Conservation (phyloP, 805 yeast species). For the Metschnikowia rubicola region DNA sequence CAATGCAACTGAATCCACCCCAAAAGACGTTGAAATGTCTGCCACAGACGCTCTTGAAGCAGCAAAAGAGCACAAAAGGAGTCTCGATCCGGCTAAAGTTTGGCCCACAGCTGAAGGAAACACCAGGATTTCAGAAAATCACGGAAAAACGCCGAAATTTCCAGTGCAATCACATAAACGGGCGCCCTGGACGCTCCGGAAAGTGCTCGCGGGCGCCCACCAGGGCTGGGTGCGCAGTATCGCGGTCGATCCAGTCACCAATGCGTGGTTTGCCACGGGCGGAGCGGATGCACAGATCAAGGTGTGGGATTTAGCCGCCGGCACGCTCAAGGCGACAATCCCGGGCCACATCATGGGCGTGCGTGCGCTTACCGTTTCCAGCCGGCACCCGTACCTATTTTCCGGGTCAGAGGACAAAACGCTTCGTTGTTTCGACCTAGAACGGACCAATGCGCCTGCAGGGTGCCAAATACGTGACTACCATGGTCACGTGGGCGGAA, state of each 20-base stretch:
- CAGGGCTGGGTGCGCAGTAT: slow-evolving; percentile 89
- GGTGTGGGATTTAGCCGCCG: slow-evolving; percentile 83
- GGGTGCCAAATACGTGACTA: slow-evolving; percentile 68
- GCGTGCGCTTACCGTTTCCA: slow-evolving; percentile 68
- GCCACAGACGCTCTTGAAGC: no score
- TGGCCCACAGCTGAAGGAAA: no score
- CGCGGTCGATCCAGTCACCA: slow-evolving; percentile 73
- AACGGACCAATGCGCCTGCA: slow-evolving; percentile 60
- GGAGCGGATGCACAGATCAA: slow-evolving; percentile 85
- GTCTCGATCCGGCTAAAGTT: no score
- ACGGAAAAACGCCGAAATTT: neutral
- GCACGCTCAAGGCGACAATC: slow-evolving; percentile 65
- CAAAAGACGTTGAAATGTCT: no score
- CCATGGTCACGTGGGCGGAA: slow-evolving; percentile 92
- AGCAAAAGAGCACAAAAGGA: no score
- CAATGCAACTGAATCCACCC: no score
- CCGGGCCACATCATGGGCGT: slow-evolving; percentile 93
- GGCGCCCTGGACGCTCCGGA: slow-evolving; percentile 57
- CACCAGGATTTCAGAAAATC: neutral
- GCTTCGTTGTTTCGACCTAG: slow-evolving; percentile 95
- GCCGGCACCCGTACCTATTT: slow-evolving; percentile 81
- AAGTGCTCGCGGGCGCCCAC: slow-evolving; percentile 80
- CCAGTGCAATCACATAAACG: neutral
- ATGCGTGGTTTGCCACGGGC: slow-evolving; percentile 90
- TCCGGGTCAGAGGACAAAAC: slow-evolving; percentile 92